These are phyloP conservation scores for Nowakowskiella sp. DNA, from an alignment of 192 early-diverging fungal species.

Conservation along the genomic window DNA sequence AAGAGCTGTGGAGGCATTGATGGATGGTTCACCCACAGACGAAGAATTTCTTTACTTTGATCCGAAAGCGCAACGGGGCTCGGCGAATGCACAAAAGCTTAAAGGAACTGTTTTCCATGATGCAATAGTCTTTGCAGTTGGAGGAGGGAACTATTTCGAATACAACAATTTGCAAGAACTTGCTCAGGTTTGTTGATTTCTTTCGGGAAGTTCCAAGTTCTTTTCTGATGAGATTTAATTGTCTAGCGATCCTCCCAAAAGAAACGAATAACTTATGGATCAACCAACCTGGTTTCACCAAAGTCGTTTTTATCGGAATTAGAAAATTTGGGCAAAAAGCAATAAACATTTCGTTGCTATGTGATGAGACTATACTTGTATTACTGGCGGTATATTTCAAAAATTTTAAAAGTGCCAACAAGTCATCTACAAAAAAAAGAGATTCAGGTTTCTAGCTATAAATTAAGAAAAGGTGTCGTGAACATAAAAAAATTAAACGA, in stretches of 20 bases:
- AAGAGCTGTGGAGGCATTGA: conserved; percentile 73
- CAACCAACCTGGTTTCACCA: conserved; percentile 81
- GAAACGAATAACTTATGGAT: conserved; percentile 88
- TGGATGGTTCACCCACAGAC: conserved; percentile 55
- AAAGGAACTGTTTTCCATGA: conserved; percentile 57
- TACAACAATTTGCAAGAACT: conserved; percentile 93
- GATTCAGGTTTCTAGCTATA: no score
- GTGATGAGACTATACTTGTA: no score
- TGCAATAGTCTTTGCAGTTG: conserved; percentile 95
- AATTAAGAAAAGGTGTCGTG: no score
- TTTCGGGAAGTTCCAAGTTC: background rate
- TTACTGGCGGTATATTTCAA: no score
- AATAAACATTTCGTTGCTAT: no score
- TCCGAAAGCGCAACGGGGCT: conserved; percentile 57
- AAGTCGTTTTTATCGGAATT: conserved; percentile 75
- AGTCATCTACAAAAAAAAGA: no score
- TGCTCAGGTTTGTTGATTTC: conserved; percentile 48
- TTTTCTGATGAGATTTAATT: no score
- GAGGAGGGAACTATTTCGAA: conserved; percentile 97
- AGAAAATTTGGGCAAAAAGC: conserved; percentile 54
- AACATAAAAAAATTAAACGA: no score
- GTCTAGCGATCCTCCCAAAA: no score
- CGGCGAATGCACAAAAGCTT: background rate
- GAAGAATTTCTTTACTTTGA: conserved; percentile 90
- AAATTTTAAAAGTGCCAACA: no score